A percentile compares a stretch with the other conserved stretches of the same genome.
Evolutionary conservation across 495 filamentous ascomycete genomes (phyloP).

Genomic region (Trichocladium antarcticum): DNA sequence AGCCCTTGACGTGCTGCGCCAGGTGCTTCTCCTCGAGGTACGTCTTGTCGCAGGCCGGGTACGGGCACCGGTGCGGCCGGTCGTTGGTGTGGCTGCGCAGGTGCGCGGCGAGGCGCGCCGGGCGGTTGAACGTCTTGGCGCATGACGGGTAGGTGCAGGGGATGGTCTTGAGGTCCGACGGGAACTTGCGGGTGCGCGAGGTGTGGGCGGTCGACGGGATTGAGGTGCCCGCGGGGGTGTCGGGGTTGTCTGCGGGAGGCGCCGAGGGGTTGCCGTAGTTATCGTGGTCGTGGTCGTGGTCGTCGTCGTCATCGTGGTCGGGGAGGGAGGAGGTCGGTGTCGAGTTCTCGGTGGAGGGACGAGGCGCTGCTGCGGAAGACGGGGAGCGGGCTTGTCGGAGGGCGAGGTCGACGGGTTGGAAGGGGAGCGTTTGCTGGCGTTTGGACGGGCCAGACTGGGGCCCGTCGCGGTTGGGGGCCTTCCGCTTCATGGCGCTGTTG

Average conservation of each 20-base stretch:
- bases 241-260: constrained; percentile 1
- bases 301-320: constrained; percentile 5
- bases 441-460: neutral
- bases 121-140: constrained; percentile 75
- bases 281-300: constrained; percentile 1
- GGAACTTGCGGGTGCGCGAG: constrained; percentile 47
- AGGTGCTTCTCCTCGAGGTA: constrained; percentile 77
- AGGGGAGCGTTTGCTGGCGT: neutral
- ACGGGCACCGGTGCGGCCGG: constrained; percentile 57
- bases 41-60: constrained; percentile 60
- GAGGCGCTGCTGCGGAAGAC: neutral
- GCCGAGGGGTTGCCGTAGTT: too few relatives aligned
- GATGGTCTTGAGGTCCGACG: constrained; percentile 63
- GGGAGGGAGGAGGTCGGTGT: constrained; percentile 12
- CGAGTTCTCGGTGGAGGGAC: neutral
- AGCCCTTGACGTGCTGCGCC: constrained; percentile 67
- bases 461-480: neutral
- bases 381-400: too few relatives aligned
- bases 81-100: constrained; percentile 70
- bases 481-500: constrained; percentile 11
- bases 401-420: neutral
- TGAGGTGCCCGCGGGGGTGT: constrained; percentile 19
- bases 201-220: constrained; percentile 40
- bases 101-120: constrained; percentile 67
- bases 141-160: constrained; percentile 60